phyloP scores from a whole-genome alignment of 257 asterid species.

The Osmanthus fragrans region DNA sequence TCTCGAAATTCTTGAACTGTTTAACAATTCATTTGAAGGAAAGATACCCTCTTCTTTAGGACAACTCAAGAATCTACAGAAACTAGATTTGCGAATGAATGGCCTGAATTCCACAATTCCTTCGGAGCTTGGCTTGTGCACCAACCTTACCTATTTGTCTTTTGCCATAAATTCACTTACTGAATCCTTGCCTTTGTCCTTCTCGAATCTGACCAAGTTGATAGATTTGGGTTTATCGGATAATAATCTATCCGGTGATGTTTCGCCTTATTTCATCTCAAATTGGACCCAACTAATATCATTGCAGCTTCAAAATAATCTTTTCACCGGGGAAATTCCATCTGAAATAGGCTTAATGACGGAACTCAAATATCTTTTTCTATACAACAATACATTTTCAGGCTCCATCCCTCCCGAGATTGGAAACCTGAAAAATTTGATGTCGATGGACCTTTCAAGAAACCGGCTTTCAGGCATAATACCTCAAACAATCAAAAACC shows the following conservation, averaged over 20 bases:
- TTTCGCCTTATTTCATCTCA: conserved; percentile 39
- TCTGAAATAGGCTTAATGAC: conserved; percentile 55
- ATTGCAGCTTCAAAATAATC: conserved; percentile 62
- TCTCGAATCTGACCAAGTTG: conserved; percentile 58
- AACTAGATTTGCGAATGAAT: conserved; percentile 36
- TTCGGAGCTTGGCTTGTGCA: conserved; percentile 49
- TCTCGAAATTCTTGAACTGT: conserved; percentile 46
- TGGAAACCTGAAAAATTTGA: conserved; percentile 47
- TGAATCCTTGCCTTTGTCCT: conserved; percentile 66
- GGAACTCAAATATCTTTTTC: conserved; percentile 38
- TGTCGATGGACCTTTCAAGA: conserved; percentile 38
- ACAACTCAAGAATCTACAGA: conserved; percentile 33
- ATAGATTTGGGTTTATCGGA: conserved; percentile 58
- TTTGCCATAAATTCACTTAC: conserved; percentile 45
- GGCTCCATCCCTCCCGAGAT: conserved; percentile 60
- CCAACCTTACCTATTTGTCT: conserved; percentile 40
- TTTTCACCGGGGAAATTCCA: conserved; percentile 58
- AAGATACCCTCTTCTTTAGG: conserved; percentile 46
- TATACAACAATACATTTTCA: conserved; percentile 50
- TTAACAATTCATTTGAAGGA: conserved; percentile 59
- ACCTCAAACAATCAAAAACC: conserved; percentile 58
- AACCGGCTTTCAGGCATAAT: conserved; percentile 63
- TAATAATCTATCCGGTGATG: conserved; percentile 58
- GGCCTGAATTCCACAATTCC: conserved; percentile 46
- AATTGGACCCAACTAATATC: conserved; percentile 62